These are phyloP conservation scores for Arthromyces matolae DNA, from an alignment of 768 basidiomycete species.

Conservation along the genomic window DNA sequence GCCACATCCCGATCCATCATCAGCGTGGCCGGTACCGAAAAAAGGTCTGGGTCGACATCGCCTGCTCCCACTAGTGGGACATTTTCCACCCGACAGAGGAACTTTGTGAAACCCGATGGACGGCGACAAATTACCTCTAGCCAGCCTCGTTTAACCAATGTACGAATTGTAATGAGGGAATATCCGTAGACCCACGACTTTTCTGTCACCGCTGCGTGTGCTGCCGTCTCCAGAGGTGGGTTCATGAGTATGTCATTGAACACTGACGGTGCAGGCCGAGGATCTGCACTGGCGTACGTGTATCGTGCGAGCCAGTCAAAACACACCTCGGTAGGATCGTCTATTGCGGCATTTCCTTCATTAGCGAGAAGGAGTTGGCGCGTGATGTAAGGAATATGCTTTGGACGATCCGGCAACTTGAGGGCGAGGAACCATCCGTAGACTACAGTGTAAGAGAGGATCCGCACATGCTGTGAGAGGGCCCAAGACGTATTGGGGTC, in stretches of 20 bases:
- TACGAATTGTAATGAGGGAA: slow-evolving; percentile 77
- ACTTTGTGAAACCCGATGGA: slow-evolving; percentile 84
- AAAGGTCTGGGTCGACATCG: slow-evolving; percentile 76
- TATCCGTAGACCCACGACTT: slow-evolving; percentile 88
- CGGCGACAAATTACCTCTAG: slow-evolving; percentile 80
- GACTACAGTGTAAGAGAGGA: slow-evolving; percentile 85
- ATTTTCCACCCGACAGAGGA: slow-evolving; percentile 86
- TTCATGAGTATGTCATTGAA: slow-evolving; percentile 79
- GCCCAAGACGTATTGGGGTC: slow-evolving; percentile 70
- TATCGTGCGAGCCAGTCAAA: slow-evolving; percentile 97
- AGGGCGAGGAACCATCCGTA: slow-evolving; percentile 94
- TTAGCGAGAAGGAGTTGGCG: slow-evolving; percentile 84
- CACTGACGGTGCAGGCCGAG: slow-evolving; percentile 76
- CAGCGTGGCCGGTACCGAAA: slow-evolving; percentile 68
- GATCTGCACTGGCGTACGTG: slow-evolving; percentile 91
- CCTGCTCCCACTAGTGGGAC: slow-evolving; percentile 81
- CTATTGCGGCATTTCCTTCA: slow-evolving; percentile 66
- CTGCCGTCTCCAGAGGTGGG: slow-evolving; percentile 30
- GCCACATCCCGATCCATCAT: slow-evolving; percentile 60
- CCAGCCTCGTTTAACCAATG: slow-evolving; percentile 77
- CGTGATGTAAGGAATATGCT: slow-evolving; percentile 82
- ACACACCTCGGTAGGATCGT: slow-evolving; percentile 92
- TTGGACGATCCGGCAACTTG: slow-evolving; percentile 74
- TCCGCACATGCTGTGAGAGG: slow-evolving; percentile 85
- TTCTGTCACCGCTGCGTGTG: slow-evolving; percentile 45